Evolutionary conservation across 768 basidiomycete species (phyloP), one percentile per base, ranked within the genome.

Genomic region (Mycena polygramma): DNA sequence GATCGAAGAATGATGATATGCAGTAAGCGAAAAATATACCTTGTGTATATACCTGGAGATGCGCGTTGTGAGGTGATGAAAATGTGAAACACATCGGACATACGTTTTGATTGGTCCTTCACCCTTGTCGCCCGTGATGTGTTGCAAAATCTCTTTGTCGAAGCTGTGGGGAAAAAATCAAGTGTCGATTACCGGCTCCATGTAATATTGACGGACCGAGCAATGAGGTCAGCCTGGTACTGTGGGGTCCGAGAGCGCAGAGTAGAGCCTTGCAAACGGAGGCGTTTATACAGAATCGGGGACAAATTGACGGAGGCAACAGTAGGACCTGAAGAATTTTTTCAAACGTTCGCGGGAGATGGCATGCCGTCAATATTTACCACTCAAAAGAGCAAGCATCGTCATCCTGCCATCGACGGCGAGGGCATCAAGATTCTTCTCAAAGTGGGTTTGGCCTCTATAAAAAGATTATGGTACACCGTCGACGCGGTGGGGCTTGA

Each of bases 261-360:
- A 2, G 95, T 97, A 24, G 94, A 94, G 24, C 96, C 96, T 79
- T 95, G 91, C 59, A 98, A 91, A 30, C 91, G 90, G 59, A 98
- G 88, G 20, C 96, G 90, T 82, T 97, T 98, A 79, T 84, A 90
- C 66, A 97, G 82, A 63, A 98, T 88, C 13, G 90, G 91, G 7
- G 75, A 75, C 54, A 98, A 81, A 78, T 92, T 86, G 66, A 90
- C 81, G 17, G 81, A 81, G 17, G 86, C 78, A 19, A 91, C 85
- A 20, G 84, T 80, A 37, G 79, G 76, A 52, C 92, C 92, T 93
- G 24, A 72, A 57, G 41, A n/a, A 41, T 11, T 15, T 57, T 14
- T 52, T 9, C 39, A 68, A 69, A 55, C 58, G 67, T 63, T 57
- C 57, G 55, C 8, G 24, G 39, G n/a, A 8, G 37, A 8, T n/a